These are phyloP conservation scores for Suillus brevipes DNA, from an alignment of 768 basidiomycete genomes.

Conservation along the genomic window DNA sequence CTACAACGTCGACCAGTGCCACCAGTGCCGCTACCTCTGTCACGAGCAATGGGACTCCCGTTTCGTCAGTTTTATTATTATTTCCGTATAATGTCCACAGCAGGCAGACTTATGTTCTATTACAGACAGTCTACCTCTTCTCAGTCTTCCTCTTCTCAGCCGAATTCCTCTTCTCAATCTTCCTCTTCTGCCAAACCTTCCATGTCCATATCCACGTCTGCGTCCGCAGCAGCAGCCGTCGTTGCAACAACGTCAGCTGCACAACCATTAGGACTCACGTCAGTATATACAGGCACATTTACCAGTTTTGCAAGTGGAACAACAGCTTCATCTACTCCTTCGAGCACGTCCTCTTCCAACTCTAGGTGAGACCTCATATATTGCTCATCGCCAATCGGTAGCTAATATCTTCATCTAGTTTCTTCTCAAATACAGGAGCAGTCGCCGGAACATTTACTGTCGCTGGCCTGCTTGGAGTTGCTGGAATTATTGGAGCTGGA, in stretches of 20 bases:
- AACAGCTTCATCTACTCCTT: conserved; percentile 17
- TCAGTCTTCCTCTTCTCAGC: background rate
- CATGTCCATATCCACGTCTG: conserved; percentile 6
- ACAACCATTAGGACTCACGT: background rate
- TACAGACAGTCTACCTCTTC: conserved; percentile 8
- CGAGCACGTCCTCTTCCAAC: conserved; percentile 22
- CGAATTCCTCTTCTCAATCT: background rate
- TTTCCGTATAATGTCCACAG: background rate
- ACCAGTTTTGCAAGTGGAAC: background rate
- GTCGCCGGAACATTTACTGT: conserved; percentile 47
- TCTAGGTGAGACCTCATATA: conserved; percentile 7
- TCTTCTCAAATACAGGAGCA: conserved; percentile 47
- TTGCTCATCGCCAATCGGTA: background rate
- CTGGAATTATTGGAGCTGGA: conserved; percentile 29
- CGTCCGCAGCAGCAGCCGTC: background rate
- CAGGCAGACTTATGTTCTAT: conserved; percentile 3
- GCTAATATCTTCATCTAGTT: conserved; percentile 30
- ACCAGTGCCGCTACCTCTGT: background rate
- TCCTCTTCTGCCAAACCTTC: conserved; percentile 3
- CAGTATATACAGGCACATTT: background rate
- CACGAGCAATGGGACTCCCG: background rate
- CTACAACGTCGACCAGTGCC: background rate
- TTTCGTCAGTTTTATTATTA: conserved; percentile 12
- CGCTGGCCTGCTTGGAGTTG: conserved; percentile 38
- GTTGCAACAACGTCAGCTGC: conserved; percentile 5